These are phyloP conservation scores for Phaeosphaeriaceae sp. DNA, from an alignment of 2,329 filamentous ascomycete genomes.

Conservation along the genomic window DNA sequence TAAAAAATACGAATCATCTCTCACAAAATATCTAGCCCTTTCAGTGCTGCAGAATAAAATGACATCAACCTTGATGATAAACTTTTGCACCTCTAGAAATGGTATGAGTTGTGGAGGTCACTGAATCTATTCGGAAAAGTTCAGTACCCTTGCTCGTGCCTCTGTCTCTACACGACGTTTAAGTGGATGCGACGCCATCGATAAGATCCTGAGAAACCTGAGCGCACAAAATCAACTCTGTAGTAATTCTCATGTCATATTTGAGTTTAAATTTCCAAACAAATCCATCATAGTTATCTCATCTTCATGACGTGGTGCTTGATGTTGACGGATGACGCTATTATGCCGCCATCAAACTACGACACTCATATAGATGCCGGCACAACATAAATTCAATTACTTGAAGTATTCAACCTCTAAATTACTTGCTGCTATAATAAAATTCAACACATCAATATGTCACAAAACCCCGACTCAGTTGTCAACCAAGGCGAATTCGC, in stretches of 20 bases:
- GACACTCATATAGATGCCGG: not conserved
- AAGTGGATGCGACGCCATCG: too few relatives aligned
- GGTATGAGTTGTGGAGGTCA: too few relatives aligned
- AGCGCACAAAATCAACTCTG: not conserved
- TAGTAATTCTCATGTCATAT: not conserved
- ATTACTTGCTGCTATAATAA: not conserved
- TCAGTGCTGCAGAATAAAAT: too few relatives aligned
- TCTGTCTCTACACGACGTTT: too few relatives aligned
- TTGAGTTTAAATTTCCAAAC: not conserved
- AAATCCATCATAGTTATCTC: not conserved
- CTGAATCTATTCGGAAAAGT: too few relatives aligned
- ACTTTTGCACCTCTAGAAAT: too few relatives aligned
- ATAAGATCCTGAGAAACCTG: not conserved
- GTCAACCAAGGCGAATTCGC: constrained; percentile 62
- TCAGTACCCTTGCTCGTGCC: too few relatives aligned
- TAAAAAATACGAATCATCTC: too few relatives aligned
- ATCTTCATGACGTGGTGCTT: constrained; percentile 18
- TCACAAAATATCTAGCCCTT: too few relatives aligned
- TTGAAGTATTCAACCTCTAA: not conserved
- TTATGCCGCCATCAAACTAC: not conserved
- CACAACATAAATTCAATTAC: not conserved
- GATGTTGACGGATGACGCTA: constrained; percentile 24
- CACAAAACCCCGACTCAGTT: constrained; percentile 60
- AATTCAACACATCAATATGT: constrained; percentile 22
- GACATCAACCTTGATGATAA: too few relatives aligned